phyloP scores from a whole-genome alignment of 2,329 filamentous ascomycete genomes.

The Stagonosporopsis tanaceti region DNA sequence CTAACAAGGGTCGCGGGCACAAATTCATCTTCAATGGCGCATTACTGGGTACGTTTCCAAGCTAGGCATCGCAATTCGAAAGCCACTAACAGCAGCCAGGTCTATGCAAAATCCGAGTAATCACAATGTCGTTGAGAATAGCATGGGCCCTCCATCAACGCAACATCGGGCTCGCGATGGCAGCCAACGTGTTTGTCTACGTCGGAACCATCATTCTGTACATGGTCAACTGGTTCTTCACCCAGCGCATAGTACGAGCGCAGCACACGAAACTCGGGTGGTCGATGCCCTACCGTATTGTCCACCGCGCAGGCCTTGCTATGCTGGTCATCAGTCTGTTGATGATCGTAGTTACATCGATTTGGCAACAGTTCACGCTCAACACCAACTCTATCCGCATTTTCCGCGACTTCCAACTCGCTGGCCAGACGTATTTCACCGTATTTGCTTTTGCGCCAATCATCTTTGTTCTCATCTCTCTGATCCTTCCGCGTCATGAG shows the following conservation, averaged over 20 bases:
- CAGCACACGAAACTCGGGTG: slow-evolving; percentile 76
- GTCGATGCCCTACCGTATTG: slow-evolving; percentile 61
- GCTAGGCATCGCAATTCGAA: too few relatives aligned
- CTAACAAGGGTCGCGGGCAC: slow-evolving; percentile 51
- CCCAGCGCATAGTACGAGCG: slow-evolving; percentile 77
- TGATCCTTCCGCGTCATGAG: slow-evolving; percentile 55
- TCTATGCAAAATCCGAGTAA: slow-evolving; percentile 55
- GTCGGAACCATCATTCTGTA: slow-evolving; percentile 81
- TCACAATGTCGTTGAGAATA: slow-evolving; percentile 54
- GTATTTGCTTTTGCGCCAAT: slow-evolving; percentile 73
- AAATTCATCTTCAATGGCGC: slow-evolving; percentile 55
- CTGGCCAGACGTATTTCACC: slow-evolving; percentile 70
- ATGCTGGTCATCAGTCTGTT: slow-evolving; percentile 67
- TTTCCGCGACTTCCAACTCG: slow-evolving; percentile 70
- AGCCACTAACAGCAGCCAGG: slow-evolving; percentile 36
- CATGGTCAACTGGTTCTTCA: slow-evolving; percentile 79
- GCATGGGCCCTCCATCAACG: slow-evolving; percentile 44
- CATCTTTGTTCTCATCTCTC: slow-evolving; percentile 59
- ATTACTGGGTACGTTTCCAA: slow-evolving; percentile 48
- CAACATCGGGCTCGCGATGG: slow-evolving; percentile 61
- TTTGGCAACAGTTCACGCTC: slow-evolving; percentile 74
- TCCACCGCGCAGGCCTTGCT: slow-evolving; percentile 59
- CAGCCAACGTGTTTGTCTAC: slow-evolving; percentile 73
- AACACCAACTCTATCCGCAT: slow-evolving; percentile 58
- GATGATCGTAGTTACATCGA: slow-evolving; percentile 70